Conservation (phyloP, 169 alveolate species). For the Babesia divergens region DNA sequence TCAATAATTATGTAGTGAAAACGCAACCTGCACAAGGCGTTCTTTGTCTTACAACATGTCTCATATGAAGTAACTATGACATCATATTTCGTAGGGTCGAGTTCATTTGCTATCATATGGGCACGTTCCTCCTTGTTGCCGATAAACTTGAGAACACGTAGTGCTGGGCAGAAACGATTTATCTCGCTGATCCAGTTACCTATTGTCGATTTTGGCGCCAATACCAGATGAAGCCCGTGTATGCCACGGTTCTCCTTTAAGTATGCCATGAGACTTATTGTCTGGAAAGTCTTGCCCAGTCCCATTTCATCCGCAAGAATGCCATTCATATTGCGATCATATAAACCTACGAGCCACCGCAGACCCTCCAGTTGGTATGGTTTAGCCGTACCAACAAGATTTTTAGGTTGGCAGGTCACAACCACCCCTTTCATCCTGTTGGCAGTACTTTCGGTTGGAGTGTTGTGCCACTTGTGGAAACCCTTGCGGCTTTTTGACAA, state of each 20-base stretch:
- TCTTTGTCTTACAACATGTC: conserved; percentile 89
- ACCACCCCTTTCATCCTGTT: conserved; percentile 20
- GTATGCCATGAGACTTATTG: conserved; percentile 92
- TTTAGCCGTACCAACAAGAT: conserved; percentile 85
- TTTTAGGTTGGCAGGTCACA: conserved; percentile 56
- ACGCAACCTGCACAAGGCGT: conserved; percentile 84
- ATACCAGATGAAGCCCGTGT: conserved; percentile 93
- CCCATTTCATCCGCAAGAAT: conserved; percentile 99
- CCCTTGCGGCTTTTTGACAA: conserved; percentile 42
- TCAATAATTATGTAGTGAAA: conserved; percentile 97
- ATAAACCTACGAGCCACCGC: conserved; percentile 94
- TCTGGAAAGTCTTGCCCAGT: conserved; percentile 95
- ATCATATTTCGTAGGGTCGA: conserved; percentile 82
- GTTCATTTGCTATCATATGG: conserved; percentile 58
- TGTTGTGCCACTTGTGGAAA: neutral
- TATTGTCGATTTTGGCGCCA: conserved; percentile 95
- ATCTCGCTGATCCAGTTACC: conserved; percentile 97
- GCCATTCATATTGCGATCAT: conserved; percentile 93
- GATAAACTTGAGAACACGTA: conserved; percentile 91
- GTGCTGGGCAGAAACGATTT: conserved; percentile 91
- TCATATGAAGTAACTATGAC: conserved; percentile 94
- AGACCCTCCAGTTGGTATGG: conserved; percentile 95
- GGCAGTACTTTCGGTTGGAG: neutral
- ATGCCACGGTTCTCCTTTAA: conserved; percentile 84
- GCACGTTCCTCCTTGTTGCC: conserved; percentile 92